A percentile compares a stretch with the other conserved stretches of the same genome.
Evolutionary conservation across 1,284 basidiomycete genomes (phyloP).

Genomic region (Apiotrichum mycotoxinovorans): DNA sequence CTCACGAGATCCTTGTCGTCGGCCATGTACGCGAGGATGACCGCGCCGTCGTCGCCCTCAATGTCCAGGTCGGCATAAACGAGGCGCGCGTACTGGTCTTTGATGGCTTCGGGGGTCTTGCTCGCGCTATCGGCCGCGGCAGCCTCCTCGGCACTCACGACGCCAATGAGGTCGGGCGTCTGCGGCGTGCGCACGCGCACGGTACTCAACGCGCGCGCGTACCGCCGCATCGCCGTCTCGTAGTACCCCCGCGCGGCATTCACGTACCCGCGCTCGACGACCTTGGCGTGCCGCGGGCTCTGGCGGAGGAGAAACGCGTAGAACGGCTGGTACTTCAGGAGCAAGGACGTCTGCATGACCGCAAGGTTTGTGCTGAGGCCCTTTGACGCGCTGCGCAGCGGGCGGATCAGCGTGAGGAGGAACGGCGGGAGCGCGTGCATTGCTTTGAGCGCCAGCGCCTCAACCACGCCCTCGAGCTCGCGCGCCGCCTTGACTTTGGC

Average conservation of each 20-base stretch:
- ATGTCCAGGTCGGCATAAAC: conserved; percentile 60
- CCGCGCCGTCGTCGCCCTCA: conserved; percentile 62
- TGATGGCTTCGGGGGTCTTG: conserved; percentile 51
- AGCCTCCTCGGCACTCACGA: conserved; percentile 33
- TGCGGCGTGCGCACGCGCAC: conserved; percentile 61
- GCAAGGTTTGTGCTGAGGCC: conserved; percentile 83
- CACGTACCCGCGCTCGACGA: conserved; percentile 84
- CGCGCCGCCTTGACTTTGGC: conserved; percentile 71
- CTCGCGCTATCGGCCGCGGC: conserved; percentile 21
- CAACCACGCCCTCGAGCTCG: conserved; percentile 74
- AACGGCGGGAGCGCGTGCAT: conserved; percentile 83
- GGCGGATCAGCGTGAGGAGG: conserved; percentile 75
- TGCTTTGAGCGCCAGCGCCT: conserved; percentile 79
- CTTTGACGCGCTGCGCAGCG: conserved; percentile 65
- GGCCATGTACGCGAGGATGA: conserved; percentile 77
- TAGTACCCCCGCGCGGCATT: conserved; percentile 84
- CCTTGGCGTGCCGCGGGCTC: conserved; percentile 74
- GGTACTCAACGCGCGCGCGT: conserved; percentile 72
- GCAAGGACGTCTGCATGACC: conserved; percentile 80
- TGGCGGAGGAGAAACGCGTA: conserved; percentile 84
- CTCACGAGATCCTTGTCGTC: conserved; percentile 78
- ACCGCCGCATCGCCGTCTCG: conserved; percentile 91
- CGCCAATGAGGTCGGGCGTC: conserved; percentile 40
- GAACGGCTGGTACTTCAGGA: conserved; percentile 78
- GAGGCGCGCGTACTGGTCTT: conserved; percentile 55